Percentiles rank a stretch among this genome's conserved stretches.
phyloP scores from a whole-genome alignment of 805 yeast genomes.

The Yarrowia porcina region DNA sequence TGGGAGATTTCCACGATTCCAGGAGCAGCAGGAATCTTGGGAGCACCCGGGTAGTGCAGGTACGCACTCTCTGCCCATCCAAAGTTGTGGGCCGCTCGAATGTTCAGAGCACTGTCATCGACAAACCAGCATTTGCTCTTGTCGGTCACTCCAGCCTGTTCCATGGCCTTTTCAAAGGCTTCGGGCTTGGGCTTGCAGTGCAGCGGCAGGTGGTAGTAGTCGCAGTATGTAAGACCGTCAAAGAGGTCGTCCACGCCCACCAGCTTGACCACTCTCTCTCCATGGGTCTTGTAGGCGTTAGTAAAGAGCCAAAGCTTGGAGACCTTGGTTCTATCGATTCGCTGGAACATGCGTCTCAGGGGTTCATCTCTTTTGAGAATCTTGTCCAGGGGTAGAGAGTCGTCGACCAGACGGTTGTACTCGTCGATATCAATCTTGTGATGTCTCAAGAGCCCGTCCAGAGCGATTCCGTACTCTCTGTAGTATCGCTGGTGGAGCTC shows the following conservation, averaged over 20 bases:
- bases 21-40: neutral
- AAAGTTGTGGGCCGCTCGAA: conserved; percentile 63
- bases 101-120: conserved; percentile 82
- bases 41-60: conserved; percentile 25
- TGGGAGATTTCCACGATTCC: conserved; percentile 1
- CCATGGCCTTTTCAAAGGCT: conserved; percentile 57
- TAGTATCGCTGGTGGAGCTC: conserved; percentile 71
- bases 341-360: conserved; percentile 37
- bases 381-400: conserved; percentile 78
- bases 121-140: conserved; percentile 63
- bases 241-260: conserved; percentile 89
- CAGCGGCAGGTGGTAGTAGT: conserved; percentile 61
- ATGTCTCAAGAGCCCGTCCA: conserved; percentile 72
- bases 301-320: conserved; percentile 88
- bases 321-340: conserved; percentile 49
- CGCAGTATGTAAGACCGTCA: conserved; percentile 92
- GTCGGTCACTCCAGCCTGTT: conserved; percentile 55
- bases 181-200: conserved; percentile 85
- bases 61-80: conserved; percentile 75
- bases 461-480: conserved; percentile 83
- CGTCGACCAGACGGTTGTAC: conserved; percentile 86
- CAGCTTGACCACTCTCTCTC: conserved; percentile 68
- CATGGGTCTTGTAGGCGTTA: conserved; percentile 92
- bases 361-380: conserved; percentile 58
- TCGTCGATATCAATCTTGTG: conserved; percentile 80